These are phyloP conservation scores for Ophiosphaerella korrae DNA, from an alignment of 2,329 filamentous ascomycete species.

Conservation along the genomic window DNA sequence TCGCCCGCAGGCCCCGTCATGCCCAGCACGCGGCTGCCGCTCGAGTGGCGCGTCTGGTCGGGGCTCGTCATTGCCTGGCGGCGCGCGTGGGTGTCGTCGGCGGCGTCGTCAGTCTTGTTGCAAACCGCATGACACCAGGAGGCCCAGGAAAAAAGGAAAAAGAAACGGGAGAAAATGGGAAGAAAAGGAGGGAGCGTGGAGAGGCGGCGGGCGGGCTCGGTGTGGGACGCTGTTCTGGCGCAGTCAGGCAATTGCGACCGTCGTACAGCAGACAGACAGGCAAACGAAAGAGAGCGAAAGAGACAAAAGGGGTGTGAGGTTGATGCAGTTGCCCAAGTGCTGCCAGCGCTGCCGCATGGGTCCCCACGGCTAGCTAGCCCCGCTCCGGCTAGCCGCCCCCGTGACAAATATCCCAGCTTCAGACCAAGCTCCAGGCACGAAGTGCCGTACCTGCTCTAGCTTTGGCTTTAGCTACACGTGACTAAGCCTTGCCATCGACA, in stretches of 20 bases:
- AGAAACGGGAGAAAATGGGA: constrained; percentile 8
- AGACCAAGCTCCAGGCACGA: too few relatives aligned
- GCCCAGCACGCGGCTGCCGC: constrained; percentile 43
- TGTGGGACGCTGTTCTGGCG: not conserved
- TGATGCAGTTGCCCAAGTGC: constrained; percentile 12
- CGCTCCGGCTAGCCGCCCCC: constrained; percentile 10
- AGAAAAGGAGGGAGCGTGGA: constrained; percentile 22
- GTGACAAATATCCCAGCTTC: too few relatives aligned
- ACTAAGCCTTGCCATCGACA: too few relatives aligned
- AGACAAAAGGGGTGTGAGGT: constrained; percentile 26
- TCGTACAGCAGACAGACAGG: too few relatives aligned
- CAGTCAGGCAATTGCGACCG: not conserved
- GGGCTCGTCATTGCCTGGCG: constrained; percentile 41
- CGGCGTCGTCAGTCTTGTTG: constrained; percentile 2
- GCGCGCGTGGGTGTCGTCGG: not conserved
- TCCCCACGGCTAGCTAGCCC: constrained; percentile 15
- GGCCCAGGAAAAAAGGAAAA: too few relatives aligned
- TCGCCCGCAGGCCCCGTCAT: constrained; percentile 55
- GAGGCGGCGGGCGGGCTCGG: constrained; percentile 9
- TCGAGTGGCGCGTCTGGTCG: constrained; percentile 40
- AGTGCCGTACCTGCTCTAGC: too few relatives aligned
- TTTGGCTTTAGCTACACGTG: too few relatives aligned
- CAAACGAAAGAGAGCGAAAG: too few relatives aligned
- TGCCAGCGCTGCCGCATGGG: constrained; percentile 8
- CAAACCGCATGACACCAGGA: constrained; percentile 42